A percentile compares a stretch with the other conserved stretches of the same genome.
Evolutionary conservation across 208 protist species (phyloP).

Genomic region (Trichomonas vaginalis): DNA sequence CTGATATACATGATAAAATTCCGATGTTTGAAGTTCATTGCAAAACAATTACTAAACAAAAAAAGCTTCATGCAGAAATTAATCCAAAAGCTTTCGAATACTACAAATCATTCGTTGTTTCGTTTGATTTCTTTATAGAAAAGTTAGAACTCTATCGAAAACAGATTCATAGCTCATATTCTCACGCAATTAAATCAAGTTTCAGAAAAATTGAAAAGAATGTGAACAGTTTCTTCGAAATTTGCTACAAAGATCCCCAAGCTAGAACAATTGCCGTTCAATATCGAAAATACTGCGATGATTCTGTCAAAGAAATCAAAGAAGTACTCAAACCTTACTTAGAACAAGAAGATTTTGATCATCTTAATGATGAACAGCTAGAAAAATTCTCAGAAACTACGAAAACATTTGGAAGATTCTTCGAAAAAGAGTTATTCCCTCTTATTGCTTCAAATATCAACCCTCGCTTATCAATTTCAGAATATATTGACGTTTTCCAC

Average conservation of each 20-base stretch:
- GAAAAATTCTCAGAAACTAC: not conserved
- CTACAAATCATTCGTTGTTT: not conserved
- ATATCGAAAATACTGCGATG: not conserved
- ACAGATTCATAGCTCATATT: not conserved
- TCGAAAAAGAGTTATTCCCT: not conserved
- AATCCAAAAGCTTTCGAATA: not conserved
- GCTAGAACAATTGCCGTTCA: not conserved
- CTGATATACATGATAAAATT: not conserved
- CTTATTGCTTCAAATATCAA: not conserved
- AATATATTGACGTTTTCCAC: not conserved
- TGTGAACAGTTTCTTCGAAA: not conserved
- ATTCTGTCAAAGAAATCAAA: not conserved
- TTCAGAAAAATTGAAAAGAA: not conserved
- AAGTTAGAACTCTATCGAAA: not conserved
- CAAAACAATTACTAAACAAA: not conserved
- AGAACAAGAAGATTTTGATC: not conserved
- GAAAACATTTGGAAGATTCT: not conserved
- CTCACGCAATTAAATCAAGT: not conserved
- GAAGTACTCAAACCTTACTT: not conserved
- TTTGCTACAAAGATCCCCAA: not conserved
- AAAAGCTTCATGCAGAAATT: not conserved
- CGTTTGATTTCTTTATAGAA: not conserved
- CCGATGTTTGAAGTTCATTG: not conserved
- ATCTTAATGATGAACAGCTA: not conserved
- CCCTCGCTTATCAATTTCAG: not conserved